Percentiles rank a stretch among this genome's conserved stretches.
phyloP scores from a whole-genome alignment of 495 filamentous ascomycete genomes.

The Physcia stellaris region DNA sequence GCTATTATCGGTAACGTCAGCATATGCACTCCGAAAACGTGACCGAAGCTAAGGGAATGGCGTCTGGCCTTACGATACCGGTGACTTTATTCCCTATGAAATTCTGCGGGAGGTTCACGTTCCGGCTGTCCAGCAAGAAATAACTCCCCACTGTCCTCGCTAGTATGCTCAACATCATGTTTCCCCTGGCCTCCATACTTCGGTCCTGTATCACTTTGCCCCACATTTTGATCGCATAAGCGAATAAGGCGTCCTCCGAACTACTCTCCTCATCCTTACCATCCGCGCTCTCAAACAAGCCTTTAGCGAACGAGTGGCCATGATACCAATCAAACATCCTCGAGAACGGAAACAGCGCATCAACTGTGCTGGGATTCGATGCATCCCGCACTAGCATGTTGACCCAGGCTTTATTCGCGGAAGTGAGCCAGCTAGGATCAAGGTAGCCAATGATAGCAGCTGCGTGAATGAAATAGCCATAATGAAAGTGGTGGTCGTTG shows the following conservation, averaged over 20 bases:
- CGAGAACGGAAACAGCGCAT: constrained; percentile 74
- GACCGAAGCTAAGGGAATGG: too few relatives aligned
- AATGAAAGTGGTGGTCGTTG: constrained; percentile 97
- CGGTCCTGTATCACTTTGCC: constrained; percentile 57
- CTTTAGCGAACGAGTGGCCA: constrained; percentile 93
- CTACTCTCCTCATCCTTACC: constrained; percentile 88
- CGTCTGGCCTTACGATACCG: constrained; percentile 54
- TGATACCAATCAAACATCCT: constrained; percentile 87
- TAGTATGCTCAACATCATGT: constrained; percentile 69
- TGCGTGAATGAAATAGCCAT: constrained; percentile 75
- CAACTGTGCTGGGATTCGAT: constrained; percentile 58
- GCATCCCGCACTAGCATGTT: constrained; percentile 66
- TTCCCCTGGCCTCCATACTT: constrained; percentile 75
- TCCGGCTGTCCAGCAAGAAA: constrained; percentile 59
- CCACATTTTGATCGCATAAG: constrained; percentile 93
- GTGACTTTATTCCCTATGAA: constrained; percentile 79
- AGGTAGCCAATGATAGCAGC: constrained; percentile 75
- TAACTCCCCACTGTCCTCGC: constrained; percentile 60
- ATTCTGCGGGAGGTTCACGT: constrained; percentile 59
- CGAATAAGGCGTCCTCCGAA: constrained; percentile 80
- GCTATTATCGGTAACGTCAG: too few relatives aligned
- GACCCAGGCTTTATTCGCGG: constrained; percentile 61
- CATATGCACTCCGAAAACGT: too few relatives aligned
- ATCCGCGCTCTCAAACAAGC: constrained; percentile 80
- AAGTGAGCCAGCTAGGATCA: constrained; percentile 65